A percentile compares a stretch with the other conserved stretches of the same genome.
Conservation (phyloP, 768 basidiomycete species). For the Termitomyces sp. region DNA sequence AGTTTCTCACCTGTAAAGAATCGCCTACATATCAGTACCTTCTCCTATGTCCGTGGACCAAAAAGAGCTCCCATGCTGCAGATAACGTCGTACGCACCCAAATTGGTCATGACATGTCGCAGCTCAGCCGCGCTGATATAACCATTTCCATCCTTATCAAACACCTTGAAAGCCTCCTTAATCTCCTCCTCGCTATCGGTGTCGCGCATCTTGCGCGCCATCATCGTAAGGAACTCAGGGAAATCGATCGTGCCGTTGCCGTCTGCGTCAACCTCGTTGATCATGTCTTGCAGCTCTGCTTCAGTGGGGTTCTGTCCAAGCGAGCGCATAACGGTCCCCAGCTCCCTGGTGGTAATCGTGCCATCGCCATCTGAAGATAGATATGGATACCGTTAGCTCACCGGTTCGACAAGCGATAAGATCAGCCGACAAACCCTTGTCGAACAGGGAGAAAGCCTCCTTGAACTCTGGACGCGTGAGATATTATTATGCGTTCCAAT, state of each 20-base stretch:
- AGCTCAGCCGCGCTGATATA: constrained; percentile 85
- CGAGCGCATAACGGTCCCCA: constrained; percentile 92
- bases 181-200: constrained; percentile 94
- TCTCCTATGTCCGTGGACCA: not conserved
- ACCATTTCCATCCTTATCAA: constrained; percentile 95
- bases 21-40: not conserved
- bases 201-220: constrained; percentile 88
- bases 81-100: constrained; percentile 51
- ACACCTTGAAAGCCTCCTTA: constrained; percentile 94
- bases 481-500: not conserved
- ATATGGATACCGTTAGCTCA: constrained; percentile 8
- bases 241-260: constrained; percentile 87
- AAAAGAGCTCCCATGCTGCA: not conserved
- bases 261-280: constrained; percentile 85
- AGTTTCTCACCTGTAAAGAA: constrained; percentile 69
- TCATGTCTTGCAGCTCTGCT: constrained; percentile 91
- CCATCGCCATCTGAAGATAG: constrained; percentile 77
- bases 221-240: constrained; percentile 81
- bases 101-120: constrained; percentile 87
- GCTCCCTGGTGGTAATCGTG: constrained; percentile 87
- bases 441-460: constrained; percentile 97
- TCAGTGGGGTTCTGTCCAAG: constrained; percentile 92
- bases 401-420: constrained; percentile 5
- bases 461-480: constrained; percentile 77
- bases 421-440: constrained; percentile 65